Evolutionary conservation across 2,329 filamentous ascomycete species (phyloP).

Genomic region (Aspergillus jensenii): DNA sequence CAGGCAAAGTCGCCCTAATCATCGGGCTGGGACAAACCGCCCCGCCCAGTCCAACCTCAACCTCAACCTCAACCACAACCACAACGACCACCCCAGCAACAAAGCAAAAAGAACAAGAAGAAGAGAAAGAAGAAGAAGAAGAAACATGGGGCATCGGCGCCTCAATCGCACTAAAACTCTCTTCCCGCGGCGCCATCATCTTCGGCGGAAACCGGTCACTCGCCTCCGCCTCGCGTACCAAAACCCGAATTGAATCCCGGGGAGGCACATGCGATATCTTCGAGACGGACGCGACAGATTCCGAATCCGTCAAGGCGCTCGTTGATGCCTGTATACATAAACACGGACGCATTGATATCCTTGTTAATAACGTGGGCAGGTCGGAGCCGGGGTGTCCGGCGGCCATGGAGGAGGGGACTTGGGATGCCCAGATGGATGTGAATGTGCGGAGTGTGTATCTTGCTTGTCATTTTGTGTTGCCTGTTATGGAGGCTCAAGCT

Average conservation of each 20-base stretch:
- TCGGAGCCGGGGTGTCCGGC: slow-evolving; percentile 55
- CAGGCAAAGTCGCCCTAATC: slow-evolving; percentile 25
- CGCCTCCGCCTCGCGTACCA: slow-evolving; percentile 15
- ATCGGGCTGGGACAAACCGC: slow-evolving; percentile 38
- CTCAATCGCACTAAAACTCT: slow-evolving; percentile 50
- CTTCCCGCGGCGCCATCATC: slow-evolving; percentile 49
- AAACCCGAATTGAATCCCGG: background rate
- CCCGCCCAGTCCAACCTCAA: too few species aligned
- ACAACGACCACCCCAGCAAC: too few species aligned
- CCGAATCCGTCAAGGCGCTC: slow-evolving; percentile 51
- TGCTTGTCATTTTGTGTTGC: slow-evolving; percentile 43
- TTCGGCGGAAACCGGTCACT: slow-evolving; percentile 53
- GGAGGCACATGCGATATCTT: slow-evolving; percentile 42
- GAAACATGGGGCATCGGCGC: slow-evolving; percentile 52
- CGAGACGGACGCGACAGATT: slow-evolving; percentile 54
- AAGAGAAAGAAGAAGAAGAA: slow-evolving; percentile 8
- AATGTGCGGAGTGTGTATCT: slow-evolving; percentile 59
- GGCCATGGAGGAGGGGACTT: slow-evolving; percentile 48
- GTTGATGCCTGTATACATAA: slow-evolving; percentile 54
- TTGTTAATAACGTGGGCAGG: slow-evolving; percentile 62
- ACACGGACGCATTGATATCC: slow-evolving; percentile 59
- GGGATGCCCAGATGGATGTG: slow-evolving; percentile 55
- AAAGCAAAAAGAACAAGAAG: too few species aligned
- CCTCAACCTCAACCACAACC: too few species aligned
- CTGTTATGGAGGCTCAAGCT: slow-evolving; percentile 24